phyloP scores from a whole-genome alignment of 495 filamentous ascomycete species.

The Achaetomiella virescens region DNA sequence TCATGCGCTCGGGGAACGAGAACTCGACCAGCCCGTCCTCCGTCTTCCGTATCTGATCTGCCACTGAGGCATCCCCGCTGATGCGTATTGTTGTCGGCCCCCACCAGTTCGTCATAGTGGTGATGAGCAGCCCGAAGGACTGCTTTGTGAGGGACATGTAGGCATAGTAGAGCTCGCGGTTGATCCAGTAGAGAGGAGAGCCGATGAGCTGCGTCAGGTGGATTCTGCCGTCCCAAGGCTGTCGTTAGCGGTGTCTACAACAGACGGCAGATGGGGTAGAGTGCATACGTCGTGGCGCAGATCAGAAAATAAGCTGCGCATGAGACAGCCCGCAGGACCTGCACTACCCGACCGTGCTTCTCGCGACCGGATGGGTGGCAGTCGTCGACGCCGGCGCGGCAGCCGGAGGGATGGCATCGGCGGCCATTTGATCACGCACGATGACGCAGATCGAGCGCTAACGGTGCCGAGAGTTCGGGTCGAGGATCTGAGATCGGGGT shows the following conservation, averaged over 20 bases:
- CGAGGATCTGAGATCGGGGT: neutral
- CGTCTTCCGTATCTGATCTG: slow-evolving; percentile 58
- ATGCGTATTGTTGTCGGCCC: slow-evolving; percentile 67
- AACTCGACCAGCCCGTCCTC: slow-evolving; percentile 63
- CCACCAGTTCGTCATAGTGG: slow-evolving; percentile 77
- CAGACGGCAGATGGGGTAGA: neutral
- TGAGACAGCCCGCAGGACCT: slow-evolving; percentile 57
- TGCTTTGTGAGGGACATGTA: slow-evolving; percentile 76
- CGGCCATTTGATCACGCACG: slow-evolving; percentile 12
- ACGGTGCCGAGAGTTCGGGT: slow-evolving; percentile 1
- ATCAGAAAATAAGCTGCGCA: slow-evolving; percentile 60
- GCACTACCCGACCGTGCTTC: slow-evolving; percentile 61
- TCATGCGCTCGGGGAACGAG: slow-evolving; percentile 66
- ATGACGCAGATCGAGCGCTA: slow-evolving; percentile 22
- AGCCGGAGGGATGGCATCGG: neutral
- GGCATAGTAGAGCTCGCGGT: slow-evolving; percentile 63
- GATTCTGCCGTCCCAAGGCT: slow-evolving; percentile 40
- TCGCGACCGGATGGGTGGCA: slow-evolving; percentile 60
- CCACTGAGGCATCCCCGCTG: slow-evolving; percentile 68
- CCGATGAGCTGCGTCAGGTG: slow-evolving; percentile 61
- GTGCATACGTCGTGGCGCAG: slow-evolving; percentile 43
- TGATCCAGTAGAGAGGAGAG: slow-evolving; percentile 61
- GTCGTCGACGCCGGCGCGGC: slow-evolving; percentile 9
- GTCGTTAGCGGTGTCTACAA: slow-evolving; percentile 5
- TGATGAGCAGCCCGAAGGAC: slow-evolving; percentile 65